Percentiles rank a stretch among this genome's conserved stretches.
Evolutionary conservation across 225 moss, liverwort and hornwort species (phyloP).

Genomic region (Pseudisothecium myosuroides): DNA sequence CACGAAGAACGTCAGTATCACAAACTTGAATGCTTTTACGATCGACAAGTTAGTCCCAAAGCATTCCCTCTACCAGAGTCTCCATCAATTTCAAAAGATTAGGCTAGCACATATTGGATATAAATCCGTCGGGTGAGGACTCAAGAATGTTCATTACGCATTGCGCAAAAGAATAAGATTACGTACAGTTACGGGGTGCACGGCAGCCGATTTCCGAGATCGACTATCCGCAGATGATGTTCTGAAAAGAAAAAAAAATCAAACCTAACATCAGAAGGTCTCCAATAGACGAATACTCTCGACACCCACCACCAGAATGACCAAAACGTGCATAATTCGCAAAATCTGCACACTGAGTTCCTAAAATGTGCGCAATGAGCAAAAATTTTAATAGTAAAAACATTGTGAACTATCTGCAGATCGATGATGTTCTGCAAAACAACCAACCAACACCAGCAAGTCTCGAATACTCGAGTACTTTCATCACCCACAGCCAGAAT

Average conservation of each 20-base stretch:
- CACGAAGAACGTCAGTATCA: background rate
- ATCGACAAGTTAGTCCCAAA: background rate
- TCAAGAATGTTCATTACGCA: background rate
- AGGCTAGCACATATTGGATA: background rate
- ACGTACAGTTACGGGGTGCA: background rate
- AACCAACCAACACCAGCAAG: background rate
- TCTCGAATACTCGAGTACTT: background rate
- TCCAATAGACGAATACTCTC: background rate
- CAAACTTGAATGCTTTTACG: background rate
- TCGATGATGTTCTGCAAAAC: background rate
- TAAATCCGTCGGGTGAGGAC: background rate
- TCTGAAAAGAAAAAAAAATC: background rate
- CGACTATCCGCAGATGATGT: background rate
- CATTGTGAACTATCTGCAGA: background rate
- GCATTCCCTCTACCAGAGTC: background rate
- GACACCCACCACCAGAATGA: background rate
- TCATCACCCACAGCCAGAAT: too few species aligned
- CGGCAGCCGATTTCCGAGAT: background rate
- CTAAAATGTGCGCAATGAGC: background rate
- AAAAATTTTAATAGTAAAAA: background rate
- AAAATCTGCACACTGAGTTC: background rate
- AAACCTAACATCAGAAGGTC: background rate
- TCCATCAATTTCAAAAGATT: background rate
- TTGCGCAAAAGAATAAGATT: background rate
- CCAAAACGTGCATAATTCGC: background rate